Percentiles rank a stretch among this genome's conserved stretches.
Evolutionary conservation across 352 stramenopile species (phyloP).

Genomic region (Globisporangium nunn): DNA sequence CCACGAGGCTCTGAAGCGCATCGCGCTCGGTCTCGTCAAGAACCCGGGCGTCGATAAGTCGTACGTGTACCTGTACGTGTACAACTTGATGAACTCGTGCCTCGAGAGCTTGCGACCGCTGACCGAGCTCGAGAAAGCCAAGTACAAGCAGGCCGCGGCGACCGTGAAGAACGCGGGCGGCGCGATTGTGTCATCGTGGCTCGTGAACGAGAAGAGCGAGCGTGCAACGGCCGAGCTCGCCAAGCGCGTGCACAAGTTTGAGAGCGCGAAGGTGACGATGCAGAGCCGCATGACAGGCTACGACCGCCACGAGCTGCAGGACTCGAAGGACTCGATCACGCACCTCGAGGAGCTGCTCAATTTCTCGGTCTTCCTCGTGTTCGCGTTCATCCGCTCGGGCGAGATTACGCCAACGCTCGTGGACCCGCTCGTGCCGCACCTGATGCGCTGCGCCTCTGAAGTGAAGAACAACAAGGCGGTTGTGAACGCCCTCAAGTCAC

Average conservation of each 20-base stretch:
- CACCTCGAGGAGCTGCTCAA: conserved; percentile 83
- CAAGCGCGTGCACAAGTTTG: conserved; percentile 40
- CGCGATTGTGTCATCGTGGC: conserved; percentile 51
- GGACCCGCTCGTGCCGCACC: conserved; percentile 88
- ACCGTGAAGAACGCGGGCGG: conserved; percentile 9
- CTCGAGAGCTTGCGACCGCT: conserved; percentile 63
- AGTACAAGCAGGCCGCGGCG: conserved; percentile 29
- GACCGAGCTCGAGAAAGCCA: conserved; percentile 58
- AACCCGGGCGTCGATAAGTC: conserved; percentile 78
- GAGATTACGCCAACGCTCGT: conserved; percentile 47
- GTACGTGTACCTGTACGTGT: conserved; percentile 82
- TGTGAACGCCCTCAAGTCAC: conserved; percentile 90
- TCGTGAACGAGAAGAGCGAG: conserved; percentile 77
- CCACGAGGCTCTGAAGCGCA: conserved; percentile 71
- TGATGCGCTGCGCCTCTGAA: conserved; percentile 88
- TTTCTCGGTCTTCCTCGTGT: conserved; percentile 76
- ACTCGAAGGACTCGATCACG: conserved; percentile 44
- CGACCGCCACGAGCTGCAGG: conserved; percentile 57
- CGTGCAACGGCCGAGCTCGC: conserved; percentile 52
- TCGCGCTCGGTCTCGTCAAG: conserved; percentile 74
- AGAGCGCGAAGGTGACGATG: conserved; percentile 47
- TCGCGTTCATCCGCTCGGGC: conserved; percentile 50
- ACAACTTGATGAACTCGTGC: conserved; percentile 75
- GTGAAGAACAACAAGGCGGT: conserved; percentile 90
- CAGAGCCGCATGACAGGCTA: conserved; percentile 77